Percentiles rank a stretch among this genome's conserved stretches.
These are phyloP conservation scores for Zygosaccharomyces rouxii DNA, from an alignment of 805 yeast genomes.

Conservation along the genomic window DNA sequence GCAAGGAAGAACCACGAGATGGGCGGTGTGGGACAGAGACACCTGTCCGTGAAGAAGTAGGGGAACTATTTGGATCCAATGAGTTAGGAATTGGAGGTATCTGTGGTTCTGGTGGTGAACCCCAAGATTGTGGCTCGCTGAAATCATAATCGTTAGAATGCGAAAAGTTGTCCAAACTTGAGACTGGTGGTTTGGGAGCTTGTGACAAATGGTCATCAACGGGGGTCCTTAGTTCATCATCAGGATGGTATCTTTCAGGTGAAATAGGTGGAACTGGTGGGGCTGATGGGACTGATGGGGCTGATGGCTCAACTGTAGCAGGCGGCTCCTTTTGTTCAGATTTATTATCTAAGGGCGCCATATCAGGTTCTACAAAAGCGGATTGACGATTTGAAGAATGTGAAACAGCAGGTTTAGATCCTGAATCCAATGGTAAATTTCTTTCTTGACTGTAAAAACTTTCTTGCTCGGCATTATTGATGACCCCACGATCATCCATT, in stretches of 20 bases:
- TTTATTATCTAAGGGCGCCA: not conserved
- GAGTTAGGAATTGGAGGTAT: not conserved
- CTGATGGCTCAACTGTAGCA: not conserved
- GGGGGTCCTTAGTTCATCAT: not conserved
- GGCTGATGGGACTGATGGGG: slow-evolving; percentile 18
- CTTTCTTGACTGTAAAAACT: not conserved
- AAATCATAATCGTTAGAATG: not conserved
- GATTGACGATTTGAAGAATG: not conserved
- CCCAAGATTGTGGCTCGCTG: not conserved
- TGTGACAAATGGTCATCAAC: not conserved
- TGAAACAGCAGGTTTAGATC: not conserved
- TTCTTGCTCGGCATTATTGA: not conserved
- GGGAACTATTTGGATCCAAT: not conserved
- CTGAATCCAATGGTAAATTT: not conserved
- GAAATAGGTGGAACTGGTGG: slow-evolving; percentile 17
- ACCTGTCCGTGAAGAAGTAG: not conserved
- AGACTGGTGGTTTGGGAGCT: not conserved
- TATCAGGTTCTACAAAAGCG: not conserved
- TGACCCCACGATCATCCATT: not conserved
- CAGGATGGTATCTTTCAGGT: not conserved
- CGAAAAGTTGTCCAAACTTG: not conserved
- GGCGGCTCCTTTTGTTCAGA: not conserved
- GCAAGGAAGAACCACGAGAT: not conserved
- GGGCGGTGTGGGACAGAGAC: not conserved
- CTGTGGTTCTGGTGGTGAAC: not conserved